Conservation (phyloP, 208 protist genomes). For the Histomonas meleagridis region DNA sequence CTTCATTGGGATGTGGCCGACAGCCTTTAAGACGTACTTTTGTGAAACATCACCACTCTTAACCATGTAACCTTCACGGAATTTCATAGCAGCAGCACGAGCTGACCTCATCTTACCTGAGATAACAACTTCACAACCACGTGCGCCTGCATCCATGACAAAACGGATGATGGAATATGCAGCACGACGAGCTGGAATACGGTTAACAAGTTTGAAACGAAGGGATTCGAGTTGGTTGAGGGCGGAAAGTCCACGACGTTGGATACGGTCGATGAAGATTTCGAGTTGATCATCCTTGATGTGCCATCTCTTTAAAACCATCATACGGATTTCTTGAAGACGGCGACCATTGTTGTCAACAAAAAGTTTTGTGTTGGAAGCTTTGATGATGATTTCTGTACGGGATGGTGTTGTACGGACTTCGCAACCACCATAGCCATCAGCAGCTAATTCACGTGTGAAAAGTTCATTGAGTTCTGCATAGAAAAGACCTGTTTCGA, state of each 20-base stretch:
- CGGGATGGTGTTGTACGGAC: slow-evolving; percentile 77
- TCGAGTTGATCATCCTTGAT: slow-evolving; percentile 77
- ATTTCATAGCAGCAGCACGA: slow-evolving; percentile 97
- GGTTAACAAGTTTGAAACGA: neutral
- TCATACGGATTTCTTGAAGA: slow-evolving; percentile 87
- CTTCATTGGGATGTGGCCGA: slow-evolving; percentile 85
- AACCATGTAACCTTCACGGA: slow-evolving; percentile 98
- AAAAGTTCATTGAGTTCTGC: slow-evolving; percentile 98
- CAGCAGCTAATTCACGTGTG: slow-evolving; percentile 87
- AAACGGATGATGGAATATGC: neutral
- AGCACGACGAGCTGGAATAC: neutral
- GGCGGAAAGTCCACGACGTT: slow-evolving; percentile 85
- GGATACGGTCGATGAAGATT: no score
- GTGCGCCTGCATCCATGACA: slow-evolving; percentile 61
- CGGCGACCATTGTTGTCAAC: slow-evolving; percentile 86
- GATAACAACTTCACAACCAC: slow-evolving; percentile 93
- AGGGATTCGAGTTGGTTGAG: slow-evolving; percentile 94
- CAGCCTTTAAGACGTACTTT: slow-evolving; percentile 78
- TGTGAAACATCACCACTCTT: slow-evolving; percentile 69
- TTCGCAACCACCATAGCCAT: slow-evolving; percentile 80
- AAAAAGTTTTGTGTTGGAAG: slow-evolving; percentile 83
- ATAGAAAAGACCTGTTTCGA: slow-evolving; percentile 96
- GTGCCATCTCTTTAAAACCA: slow-evolving; percentile 91
- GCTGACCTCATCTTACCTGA: slow-evolving; percentile 90
- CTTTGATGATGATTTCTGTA: slow-evolving; percentile 95